These are phyloP conservation scores for Lyophyllum atratum DNA, from an alignment of 768 basidiomycete species.

Conservation along the genomic window DNA sequence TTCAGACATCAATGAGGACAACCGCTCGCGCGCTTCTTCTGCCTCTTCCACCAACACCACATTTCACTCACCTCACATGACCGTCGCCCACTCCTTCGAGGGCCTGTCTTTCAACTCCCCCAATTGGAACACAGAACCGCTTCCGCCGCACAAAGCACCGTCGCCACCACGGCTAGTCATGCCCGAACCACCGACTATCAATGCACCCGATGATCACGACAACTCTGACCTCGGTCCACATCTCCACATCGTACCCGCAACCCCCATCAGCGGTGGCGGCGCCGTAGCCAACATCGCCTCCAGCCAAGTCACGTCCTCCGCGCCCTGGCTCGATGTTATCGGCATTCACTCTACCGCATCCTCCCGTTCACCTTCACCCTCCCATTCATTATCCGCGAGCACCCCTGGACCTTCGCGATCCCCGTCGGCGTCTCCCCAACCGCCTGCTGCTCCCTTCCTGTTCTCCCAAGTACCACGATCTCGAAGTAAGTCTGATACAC, in stretches of 20 bases:
- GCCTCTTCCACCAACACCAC: constrained; percentile 56
- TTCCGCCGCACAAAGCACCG: constrained; percentile 44
- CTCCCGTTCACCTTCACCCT: constrained; percentile 22
- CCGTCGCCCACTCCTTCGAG: constrained; percentile 61
- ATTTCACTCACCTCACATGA: constrained; percentile 55
- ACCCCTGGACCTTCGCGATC: constrained; percentile 31
- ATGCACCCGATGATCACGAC: constrained; percentile 62
- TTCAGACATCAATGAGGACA: constrained; percentile 45
- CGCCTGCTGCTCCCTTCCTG: constrained; percentile 23
- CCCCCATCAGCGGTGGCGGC: constrained; percentile 70
- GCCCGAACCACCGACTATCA: constrained; percentile 55
- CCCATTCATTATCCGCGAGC: constrained; percentile 7
- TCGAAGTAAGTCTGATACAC: constrained; percentile 63
- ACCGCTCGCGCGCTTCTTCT: constrained; percentile 65
- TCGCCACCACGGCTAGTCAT: constrained; percentile 62
- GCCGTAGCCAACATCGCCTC: constrained; percentile 35
- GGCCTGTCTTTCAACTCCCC: constrained; percentile 69
- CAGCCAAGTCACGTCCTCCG: not conserved
- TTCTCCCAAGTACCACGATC: constrained; percentile 40
- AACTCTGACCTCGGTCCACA: constrained; percentile 54
- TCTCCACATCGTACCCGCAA: constrained; percentile 82
- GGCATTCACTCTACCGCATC: constrained; percentile 13
- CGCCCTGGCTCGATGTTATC: constrained; percentile 15
- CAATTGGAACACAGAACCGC: constrained; percentile 50
- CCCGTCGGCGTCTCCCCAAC: constrained; percentile 21